phyloP scores from a whole-genome alignment of 2,329 filamentous ascomycete genomes.

The Sporothrix curviconia region DNA sequence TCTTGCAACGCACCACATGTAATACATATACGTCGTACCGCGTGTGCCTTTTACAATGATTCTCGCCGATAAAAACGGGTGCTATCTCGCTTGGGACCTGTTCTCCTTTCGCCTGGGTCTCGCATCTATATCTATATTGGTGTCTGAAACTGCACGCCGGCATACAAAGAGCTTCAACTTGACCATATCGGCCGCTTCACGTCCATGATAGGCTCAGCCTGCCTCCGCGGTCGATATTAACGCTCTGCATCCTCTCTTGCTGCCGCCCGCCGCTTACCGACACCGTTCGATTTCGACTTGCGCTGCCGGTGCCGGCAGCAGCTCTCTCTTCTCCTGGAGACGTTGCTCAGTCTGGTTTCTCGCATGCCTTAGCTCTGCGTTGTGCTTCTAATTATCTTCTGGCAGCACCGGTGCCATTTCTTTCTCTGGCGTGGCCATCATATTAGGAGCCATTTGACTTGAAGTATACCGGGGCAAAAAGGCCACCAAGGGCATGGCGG shows the following conservation, averaged over 20 bases:
- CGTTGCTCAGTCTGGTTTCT: not conserved
- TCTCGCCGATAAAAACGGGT: not conserved
- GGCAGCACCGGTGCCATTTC: no score
- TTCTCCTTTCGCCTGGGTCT: not conserved
- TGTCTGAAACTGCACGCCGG: not conserved
- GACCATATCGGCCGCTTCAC: not conserved
- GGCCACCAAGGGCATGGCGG: not conserved
- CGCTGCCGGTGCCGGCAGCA: not conserved
- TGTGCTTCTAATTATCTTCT: not conserved
- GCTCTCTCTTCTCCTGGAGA: not conserved
- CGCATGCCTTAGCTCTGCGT: not conserved
- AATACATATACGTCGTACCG: no score
- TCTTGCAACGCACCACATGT: no score
- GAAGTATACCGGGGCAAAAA: not conserved
- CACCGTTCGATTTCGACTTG: not conserved
- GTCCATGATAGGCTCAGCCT: slow-evolving; percentile 1
- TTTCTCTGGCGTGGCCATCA: no score
- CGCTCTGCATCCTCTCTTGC: not conserved
- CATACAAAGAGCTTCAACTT: not conserved
- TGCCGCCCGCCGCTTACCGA: slow-evolving; percentile 1
- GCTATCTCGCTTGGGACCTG: slow-evolving; percentile 3
- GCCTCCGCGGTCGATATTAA: slow-evolving; percentile 7
- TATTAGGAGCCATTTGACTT: not conserved
- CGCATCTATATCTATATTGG: slow-evolving; percentile 6
- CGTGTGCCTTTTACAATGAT: no score